Conservation (phyloP, 331 rosid species). For the Arachis monticola region DNA sequence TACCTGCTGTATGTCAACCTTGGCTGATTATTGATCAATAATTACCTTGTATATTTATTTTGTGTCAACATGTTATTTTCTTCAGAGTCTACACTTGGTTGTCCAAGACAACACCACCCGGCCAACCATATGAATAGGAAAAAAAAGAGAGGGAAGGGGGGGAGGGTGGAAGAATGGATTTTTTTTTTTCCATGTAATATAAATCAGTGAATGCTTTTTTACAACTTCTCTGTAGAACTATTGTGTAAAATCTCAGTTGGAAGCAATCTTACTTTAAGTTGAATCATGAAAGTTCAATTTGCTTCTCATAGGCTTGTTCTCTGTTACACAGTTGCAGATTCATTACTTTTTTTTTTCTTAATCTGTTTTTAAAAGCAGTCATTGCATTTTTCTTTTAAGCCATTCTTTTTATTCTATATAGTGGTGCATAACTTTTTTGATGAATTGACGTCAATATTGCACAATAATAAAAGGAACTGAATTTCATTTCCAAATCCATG, state of each 20-base stretch:
- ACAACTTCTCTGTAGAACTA: slow-evolving; percentile 17
- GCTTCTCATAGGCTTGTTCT: slow-evolving; percentile 1
- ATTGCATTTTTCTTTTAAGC: no score
- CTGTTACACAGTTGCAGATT: neutral
- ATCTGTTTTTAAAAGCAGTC: no score
- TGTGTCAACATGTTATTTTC: slow-evolving; percentile 24
- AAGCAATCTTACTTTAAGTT: slow-evolving; percentile 19
- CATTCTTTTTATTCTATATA: no score
- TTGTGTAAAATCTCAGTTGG: slow-evolving; percentile 2
- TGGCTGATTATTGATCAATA: no score
- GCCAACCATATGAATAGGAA: neutral
- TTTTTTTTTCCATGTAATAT: neutral
- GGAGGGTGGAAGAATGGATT: no score
- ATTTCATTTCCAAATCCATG: no score
- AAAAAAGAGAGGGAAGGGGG: no score
- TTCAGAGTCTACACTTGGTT: neutral
- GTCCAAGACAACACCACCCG: slow-evolving; percentile 1
- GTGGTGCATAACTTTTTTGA: no score
- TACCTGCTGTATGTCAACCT: no score
- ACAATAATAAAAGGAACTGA: no score
- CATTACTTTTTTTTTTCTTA: neutral
- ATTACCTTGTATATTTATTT: neutral
- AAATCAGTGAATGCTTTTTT: neutral
- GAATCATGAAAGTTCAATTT: slow-evolving; percentile 2
- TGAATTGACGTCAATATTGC: no score